Evolutionary conservation across 768 basidiomycete genomes (phyloP), one percentile per base, ranked within the genome.

Genomic region (Trametes villosa): DNA sequence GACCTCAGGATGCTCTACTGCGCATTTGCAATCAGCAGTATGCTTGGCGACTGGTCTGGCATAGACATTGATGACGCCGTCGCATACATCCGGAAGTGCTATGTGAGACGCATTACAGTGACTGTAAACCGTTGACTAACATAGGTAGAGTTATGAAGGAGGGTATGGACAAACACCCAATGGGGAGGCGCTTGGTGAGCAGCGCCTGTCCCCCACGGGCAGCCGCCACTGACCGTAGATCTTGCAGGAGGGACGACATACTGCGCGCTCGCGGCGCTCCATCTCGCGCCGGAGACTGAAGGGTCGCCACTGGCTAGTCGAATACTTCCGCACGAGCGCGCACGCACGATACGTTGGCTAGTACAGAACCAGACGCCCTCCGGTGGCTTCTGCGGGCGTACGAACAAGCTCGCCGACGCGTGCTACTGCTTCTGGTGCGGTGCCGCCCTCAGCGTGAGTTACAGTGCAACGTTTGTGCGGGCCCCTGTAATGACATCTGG

Each of bases 371-470:
- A 94, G 70, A 78, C 83, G n/a, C 61, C 67, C 0, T 78, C 79
- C 0, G 94, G 94, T 0, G 96, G 96, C 0, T 97, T 94, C 70
- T 79, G 89, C 65, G 96, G 96, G 2, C 82, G 96, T 24, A 94
- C 94, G 1, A 88, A 86, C 59, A 99, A 99, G 75, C 78, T 81
- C 4, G 83, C 89, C 6, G 96, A 98, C 64, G 92, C 94, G 3
- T 99, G 96, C 72, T 99, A 99, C 74, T 92, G 91, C 64, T 98
- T 97, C 73, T 99, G 96, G 96, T 90, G 89, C 66, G 89, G 92
- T 3, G 95, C 87, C 9, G 81, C 92, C 0, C 74, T 98, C 11
- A 74, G 83, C 69, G 96, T 96, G 63, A 52, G 83, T 71, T 4
- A 26, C 53, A 48, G 24, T 40, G 57, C 17, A 40, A 46, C 15